These are phyloP conservation scores for Canariomyces notabilis DNA, from an alignment of 2,329 filamentous ascomycete genomes.

Conservation along the genomic window DNA sequence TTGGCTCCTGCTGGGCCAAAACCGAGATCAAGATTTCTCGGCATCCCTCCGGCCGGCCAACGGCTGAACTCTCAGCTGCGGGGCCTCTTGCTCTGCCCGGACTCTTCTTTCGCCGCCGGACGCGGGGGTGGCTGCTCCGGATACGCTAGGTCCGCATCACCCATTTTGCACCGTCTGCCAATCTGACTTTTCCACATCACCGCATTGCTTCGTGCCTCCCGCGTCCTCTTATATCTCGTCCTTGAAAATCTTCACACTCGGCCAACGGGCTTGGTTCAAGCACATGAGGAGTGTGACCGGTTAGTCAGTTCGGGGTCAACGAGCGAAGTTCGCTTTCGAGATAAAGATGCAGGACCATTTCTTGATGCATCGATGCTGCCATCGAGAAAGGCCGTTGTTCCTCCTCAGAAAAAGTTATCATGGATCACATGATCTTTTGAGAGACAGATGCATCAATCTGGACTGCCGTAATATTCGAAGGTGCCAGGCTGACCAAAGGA, in stretches of 20 bases:
- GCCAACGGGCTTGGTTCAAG: conserved; percentile 13
- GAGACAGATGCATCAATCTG: too few relatives aligned
- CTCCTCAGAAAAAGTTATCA: conserved; percentile 32
- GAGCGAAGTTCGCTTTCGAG: not conserved
- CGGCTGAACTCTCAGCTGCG: too few relatives aligned
- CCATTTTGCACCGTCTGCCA: not conserved
- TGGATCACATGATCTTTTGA: conserved; percentile 12
- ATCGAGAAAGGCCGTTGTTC: conserved; percentile 28
- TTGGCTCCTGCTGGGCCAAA: too few relatives aligned
- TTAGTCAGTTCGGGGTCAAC: conserved; percentile 2
- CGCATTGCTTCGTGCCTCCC: not conserved
- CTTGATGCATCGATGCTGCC: not conserved
- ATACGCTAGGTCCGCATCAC: too few relatives aligned
- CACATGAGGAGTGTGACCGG: conserved; percentile 7
- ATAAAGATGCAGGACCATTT: conserved; percentile 11
- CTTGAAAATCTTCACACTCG: conserved; percentile 20
- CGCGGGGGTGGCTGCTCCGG: too few relatives aligned
- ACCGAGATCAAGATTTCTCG: too few relatives aligned
- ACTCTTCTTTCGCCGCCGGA: too few relatives aligned
- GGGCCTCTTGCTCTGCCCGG: too few relatives aligned
- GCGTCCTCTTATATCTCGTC: not conserved
- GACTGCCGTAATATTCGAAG: too few relatives aligned
- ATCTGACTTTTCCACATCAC: too few relatives aligned
- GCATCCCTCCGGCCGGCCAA: too few relatives aligned
- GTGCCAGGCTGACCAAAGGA: too few relatives aligned